phyloP scores from a whole-genome alignment of 2,329 filamentous ascomycete species.

The Aspergillus pseudotamarii region DNA sequence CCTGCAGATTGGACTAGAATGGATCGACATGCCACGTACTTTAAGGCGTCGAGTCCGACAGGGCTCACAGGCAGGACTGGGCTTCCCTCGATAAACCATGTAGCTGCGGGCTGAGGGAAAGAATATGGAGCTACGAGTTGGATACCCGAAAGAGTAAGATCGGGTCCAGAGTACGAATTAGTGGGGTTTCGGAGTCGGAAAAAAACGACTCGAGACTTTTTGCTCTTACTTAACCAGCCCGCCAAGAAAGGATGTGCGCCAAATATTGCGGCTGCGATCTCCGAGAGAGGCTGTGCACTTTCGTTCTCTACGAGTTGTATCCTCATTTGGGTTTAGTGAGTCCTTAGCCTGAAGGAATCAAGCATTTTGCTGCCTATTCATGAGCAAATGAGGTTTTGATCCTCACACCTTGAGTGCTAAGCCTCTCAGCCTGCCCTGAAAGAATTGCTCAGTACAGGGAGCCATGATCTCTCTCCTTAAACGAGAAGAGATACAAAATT shows the following conservation, averaged over 20 bases:
- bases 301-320: neutral
- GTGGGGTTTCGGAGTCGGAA: neutral
- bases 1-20: neutral
- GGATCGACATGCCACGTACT: conserved; percentile 6
- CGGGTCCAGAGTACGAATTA: neutral
- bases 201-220: neutral
- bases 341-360: neutral
- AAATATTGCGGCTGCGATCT: neutral
- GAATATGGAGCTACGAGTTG: neutral
- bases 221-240: neutral
- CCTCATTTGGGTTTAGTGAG: neutral
- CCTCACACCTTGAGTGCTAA: neutral
- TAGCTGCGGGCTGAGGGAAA: no score
- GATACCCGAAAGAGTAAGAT: neutral
- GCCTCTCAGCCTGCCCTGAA: neutral
- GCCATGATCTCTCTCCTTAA: neutral
- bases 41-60: conserved; percentile 18
- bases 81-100: conserved; percentile 22
- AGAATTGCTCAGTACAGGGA: neutral
- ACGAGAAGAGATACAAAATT: neutral
- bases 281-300: neutral
- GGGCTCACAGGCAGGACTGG: conserved; percentile 15
- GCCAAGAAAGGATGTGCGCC: neutral
- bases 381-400: neutral
- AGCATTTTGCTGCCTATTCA: neutral